phyloP scores from a whole-genome alignment of 371 early-diverging fungal genomes.

The Amoeboaphelidium occidentale region DNA sequence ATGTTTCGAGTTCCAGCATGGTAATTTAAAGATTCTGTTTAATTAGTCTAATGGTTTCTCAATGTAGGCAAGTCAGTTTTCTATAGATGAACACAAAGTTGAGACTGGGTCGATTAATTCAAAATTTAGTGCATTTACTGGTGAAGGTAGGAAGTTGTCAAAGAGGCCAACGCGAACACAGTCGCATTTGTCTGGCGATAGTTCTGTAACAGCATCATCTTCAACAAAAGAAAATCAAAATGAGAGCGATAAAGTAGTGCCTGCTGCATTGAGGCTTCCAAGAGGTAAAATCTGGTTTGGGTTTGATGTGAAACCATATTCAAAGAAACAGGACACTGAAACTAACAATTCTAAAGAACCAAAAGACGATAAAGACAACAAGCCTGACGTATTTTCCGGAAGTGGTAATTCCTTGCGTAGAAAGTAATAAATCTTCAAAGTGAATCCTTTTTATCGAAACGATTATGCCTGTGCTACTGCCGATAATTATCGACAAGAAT shows the following conservation, averaged over 20 bases:
- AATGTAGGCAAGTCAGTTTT: not conserved
- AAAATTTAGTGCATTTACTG: constrained; percentile 15
- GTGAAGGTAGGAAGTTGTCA: constrained; percentile 13
- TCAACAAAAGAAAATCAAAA: constrained; percentile 2
- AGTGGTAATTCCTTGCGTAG: too few species aligned
- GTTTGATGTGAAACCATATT: constrained; percentile 6
- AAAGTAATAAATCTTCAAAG: too few species aligned
- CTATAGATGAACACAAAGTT: constrained; percentile 17
- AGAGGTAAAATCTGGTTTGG: constrained; percentile 79
- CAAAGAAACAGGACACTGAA: not conserved
- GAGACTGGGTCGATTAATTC: constrained; percentile 2
- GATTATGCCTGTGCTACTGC: too few species aligned
- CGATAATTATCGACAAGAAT: too few species aligned
- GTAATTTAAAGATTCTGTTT: not conserved
- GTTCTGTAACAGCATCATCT: constrained; percentile 1
- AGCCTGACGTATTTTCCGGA: too few species aligned
- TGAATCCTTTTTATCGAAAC: too few species aligned
- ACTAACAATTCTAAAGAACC: too few species aligned
- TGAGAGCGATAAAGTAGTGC: constrained; percentile 14
- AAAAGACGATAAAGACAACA: too few species aligned
- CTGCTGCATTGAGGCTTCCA: constrained; percentile 59
- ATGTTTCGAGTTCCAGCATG: constrained; percentile 5
- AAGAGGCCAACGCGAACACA: too few species aligned
- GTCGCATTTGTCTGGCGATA: not conserved
- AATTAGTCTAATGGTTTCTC: not conserved